Conservation (phyloP, 1,284 basidiomycete genomes). For the Schizopora paradoxa region DNA sequence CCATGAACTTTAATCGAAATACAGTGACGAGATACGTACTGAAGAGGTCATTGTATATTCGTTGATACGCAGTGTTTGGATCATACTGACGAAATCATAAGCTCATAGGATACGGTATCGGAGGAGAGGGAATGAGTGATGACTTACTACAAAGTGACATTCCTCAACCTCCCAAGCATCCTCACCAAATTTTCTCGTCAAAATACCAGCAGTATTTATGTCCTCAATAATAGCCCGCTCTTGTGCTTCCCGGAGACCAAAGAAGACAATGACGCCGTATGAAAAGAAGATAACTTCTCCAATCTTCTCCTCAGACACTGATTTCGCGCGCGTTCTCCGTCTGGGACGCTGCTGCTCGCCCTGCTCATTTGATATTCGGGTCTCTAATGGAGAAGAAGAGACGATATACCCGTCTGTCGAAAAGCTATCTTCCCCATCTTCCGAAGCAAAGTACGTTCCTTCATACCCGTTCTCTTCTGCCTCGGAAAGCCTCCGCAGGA, state of each 20-base stretch:
- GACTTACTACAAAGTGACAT: conserved; percentile 75
- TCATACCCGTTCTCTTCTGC: conserved; percentile 19
- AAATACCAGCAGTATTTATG: conserved; percentile 63
- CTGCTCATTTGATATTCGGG: conserved; percentile 9
- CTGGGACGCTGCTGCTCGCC: conserved; percentile 1
- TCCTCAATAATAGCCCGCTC: conserved; percentile 81
- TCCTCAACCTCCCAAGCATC: conserved; percentile 87
- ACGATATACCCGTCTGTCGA: conserved; percentile 18
- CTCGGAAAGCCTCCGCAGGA: conserved; percentile 63
- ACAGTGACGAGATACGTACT: conserved; percentile 41
- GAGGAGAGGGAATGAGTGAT: neutral
- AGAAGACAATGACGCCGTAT: conserved; percentile 85
- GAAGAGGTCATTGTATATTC: conserved; percentile 91
- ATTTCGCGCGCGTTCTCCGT: conserved; percentile 18
- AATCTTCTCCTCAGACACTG: conserved; percentile 31
- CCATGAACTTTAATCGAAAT: conserved; percentile 7
- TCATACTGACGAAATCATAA: conserved; percentile 60
- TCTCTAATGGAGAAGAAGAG: conserved; percentile 16
- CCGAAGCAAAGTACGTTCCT: conserved; percentile 10
- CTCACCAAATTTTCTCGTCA: conserved; percentile 55
- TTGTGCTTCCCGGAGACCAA: conserved; percentile 72
- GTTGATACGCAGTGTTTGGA: conserved; percentile 74
- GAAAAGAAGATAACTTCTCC: conserved; percentile 86
- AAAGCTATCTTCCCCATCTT: conserved; percentile 6
- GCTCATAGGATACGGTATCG: neutral